Evolutionary conservation across 768 basidiomycete species (phyloP), one percentile per base, ranked within the genome.

Genomic region (Clitopilus passeckerianus): DNA sequence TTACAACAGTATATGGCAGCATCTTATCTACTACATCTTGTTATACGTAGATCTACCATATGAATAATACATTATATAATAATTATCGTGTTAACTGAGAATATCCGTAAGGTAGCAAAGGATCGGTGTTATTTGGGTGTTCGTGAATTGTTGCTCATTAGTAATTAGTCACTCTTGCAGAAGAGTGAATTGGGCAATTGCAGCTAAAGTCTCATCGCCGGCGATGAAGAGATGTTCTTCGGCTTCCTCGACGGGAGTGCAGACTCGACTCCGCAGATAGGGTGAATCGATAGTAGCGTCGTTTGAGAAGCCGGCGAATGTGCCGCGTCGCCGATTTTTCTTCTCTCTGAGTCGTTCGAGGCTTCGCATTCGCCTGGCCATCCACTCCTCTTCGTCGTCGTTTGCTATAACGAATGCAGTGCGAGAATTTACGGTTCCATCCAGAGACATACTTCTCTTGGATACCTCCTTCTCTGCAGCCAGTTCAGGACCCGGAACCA

Each of bases 301-400:
- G 22, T 50, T 50, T 10, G n/a, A 5, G 37, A 41, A 41, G 15
- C 46, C 22, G 2, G 46, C 22, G 20, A 23, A 50, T 20, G 46
- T 53, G 15, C 61, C 67, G 16, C 70, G 58, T 58, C 71, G 61
- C 30, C 65, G 59, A 23, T 68, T 68, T 63, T 72, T 73, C 61
- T 63, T 69, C 64, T 68, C 66, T 58, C 64, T 69, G 43, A 73
- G 61, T 34, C 56, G 61, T 22, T 71, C 70, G 5, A 73, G 63
- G 14, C 63, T 70, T 52, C 61, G 65, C 63, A 70, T 69, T 20
- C 74, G 66, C 53, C 63, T 59, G 53, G 65, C 69, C 72, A 72
- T 72, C 75, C 71, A 72, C 56, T 54, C 53, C n/a, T 68, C 65
- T 57, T 71, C 70, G 24, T 71, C 71, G 30, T 67, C 66, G 33